Evolutionary conservation across 1,139 yeast genomes (phyloP).

Genomic region (Diutina ranongensis): DNA sequence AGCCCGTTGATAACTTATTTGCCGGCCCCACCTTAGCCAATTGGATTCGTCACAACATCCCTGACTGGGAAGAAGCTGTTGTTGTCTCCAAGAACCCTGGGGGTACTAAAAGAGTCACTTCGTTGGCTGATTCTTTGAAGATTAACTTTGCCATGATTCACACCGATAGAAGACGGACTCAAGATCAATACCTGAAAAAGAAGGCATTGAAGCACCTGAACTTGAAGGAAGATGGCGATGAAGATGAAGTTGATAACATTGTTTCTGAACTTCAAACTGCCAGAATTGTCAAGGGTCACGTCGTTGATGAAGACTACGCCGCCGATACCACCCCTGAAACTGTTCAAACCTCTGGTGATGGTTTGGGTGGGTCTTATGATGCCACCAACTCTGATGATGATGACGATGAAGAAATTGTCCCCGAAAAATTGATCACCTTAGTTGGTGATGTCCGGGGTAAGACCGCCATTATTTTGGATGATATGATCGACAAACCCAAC

Average conservation of each 20-base stretch:
- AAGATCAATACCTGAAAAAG: slow-evolving; percentile 46
- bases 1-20: slow-evolving; percentile 91
- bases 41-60: slow-evolving; percentile 89
- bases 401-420: slow-evolving; percentile 54
- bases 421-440: slow-evolving; percentile 83
- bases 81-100: slow-evolving; percentile 97
- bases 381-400: slow-evolving; percentile 77
- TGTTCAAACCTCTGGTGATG: slow-evolving; percentile 21
- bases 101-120: slow-evolving; percentile 95
- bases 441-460: slow-evolving; percentile 92
- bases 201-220: slow-evolving; percentile 21
- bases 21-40: slow-evolving; percentile 95
- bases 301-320: slow-evolving; percentile 75
- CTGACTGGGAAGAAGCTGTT: slow-evolving; percentile 72
- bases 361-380: slow-evolving; percentile 77
- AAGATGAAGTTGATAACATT: slow-evolving; percentile 54
- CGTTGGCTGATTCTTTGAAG: slow-evolving; percentile 88
- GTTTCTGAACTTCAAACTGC: slow-evolving; percentile 90
- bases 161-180: slow-evolving; percentile 88
- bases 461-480: slow-evolving; percentile 90
- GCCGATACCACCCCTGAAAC: not conserved
- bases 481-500: slow-evolving; percentile 92
- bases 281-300: slow-evolving; percentile 92
- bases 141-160: slow-evolving; percentile 98
- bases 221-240: slow-evolving; percentile 29